Evolutionary conservation across 1,284 basidiomycete species (phyloP), one percentile per base, ranked within the genome.

Genomic region (Trichosporon sp.): DNA sequence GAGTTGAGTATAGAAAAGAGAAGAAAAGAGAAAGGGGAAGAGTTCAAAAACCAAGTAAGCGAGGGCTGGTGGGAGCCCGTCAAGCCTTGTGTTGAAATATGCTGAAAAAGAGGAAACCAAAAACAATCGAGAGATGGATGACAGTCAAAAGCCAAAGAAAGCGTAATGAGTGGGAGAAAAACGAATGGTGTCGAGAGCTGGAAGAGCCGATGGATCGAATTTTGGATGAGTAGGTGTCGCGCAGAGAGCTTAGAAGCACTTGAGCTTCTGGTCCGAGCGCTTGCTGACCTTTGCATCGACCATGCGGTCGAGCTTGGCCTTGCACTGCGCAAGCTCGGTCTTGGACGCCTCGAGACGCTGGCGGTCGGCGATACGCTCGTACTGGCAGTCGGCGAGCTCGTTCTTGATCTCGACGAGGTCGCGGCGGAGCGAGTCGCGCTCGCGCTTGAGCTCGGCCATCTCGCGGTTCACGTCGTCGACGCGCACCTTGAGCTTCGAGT

Each of bases 281-380:
- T 81, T 80, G 65, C 75, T 75, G 46, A 81, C 80, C 72, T 82
- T 80, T 16, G 70, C 71, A 61, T 83, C 81, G n/a, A 81, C 76
- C 54, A 78, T 77, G 72, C 78, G 74, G 56, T 83, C 81, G 68
- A 81, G 68, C 68, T 81, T 77, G 54, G 77, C 77, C 69, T 77
- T 78, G 68, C 79, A 69, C 40, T 74, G 77, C 8, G 74, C 77
- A 4, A 79, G 78, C 68, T 81, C 80, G 16, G 77, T 75, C 65
- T 77, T 78, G 12, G 81, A 78, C 63, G 76, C 78, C 32, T 76
- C 70, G 67, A 82, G 75, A 12, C 77, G 75, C 54, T 78, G 75
- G 26, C 81, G 74, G 70, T 83, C 81, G 21, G 74, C 66, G 67
- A 78, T 76, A 43, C 81, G 80, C 56, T 76, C 76, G 67, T 74